Percentiles rank a stretch among this genome's conserved stretches.
These are phyloP conservation scores for Penicillium fimorum DNA, from an alignment of 495 filamentous ascomycete species.

Conservation along the genomic window DNA sequence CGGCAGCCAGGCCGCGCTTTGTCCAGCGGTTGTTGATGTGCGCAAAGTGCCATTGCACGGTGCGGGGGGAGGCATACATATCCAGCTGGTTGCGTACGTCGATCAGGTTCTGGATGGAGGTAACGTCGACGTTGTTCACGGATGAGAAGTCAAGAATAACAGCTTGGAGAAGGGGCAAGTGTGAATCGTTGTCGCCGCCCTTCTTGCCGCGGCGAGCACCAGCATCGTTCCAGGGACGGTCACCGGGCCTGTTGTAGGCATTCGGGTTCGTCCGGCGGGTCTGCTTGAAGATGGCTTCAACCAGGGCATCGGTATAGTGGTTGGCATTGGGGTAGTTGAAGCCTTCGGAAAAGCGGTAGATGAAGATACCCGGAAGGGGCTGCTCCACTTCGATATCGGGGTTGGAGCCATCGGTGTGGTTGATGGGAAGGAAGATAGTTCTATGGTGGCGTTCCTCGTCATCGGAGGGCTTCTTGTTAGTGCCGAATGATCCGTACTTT, in stretches of 20 bases:
- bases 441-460: constrained; percentile 42
- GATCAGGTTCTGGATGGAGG: constrained; percentile 91
- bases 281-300: constrained; percentile 65
- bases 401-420: constrained; percentile 86
- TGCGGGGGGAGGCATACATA: constrained; percentile 75
- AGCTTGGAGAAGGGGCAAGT: constrained; percentile 77
- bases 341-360: constrained; percentile 95
- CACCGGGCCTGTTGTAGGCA: constrained; percentile 63
- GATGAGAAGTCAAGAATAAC: constrained; percentile 94
- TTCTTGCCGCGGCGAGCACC: constrained; percentile 65
- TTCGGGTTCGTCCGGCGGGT: constrained; percentile 76
- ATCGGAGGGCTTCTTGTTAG: constrained; percentile 30
- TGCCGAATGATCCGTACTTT: constrained; percentile 55
- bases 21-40: constrained; percentile 97
- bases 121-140: constrained; percentile 95
- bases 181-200: constrained; percentile 41
- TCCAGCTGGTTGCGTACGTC: constrained; percentile 98
- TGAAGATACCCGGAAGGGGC: constrained; percentile 93
- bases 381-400: constrained; percentile 73
- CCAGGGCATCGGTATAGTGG: constrained; percentile 83
- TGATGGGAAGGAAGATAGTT: constrained; percentile 87
- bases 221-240: constrained; percentile 95
- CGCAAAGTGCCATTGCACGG: constrained; percentile 94
- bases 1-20: constrained; percentile 87
- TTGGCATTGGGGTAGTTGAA: constrained; percentile 96